phyloP scores from a whole-genome alignment of 2,329 filamentous ascomycete genomes.

The Pseudocercospora fijiensis region DNA sequence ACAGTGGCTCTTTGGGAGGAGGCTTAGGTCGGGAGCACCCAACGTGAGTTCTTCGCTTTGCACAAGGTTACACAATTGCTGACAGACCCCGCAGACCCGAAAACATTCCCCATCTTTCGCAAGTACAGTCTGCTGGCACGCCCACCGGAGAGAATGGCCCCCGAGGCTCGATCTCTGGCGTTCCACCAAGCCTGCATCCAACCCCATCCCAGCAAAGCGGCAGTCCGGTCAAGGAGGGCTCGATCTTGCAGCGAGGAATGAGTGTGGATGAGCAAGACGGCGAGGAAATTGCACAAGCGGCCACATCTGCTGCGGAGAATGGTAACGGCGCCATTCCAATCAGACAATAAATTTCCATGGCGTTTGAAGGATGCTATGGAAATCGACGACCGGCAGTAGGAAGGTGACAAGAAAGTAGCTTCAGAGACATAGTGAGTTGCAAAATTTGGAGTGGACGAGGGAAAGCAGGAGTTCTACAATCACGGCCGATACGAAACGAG shows the following conservation, averaged over 20 bases:
- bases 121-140: slow-evolving; percentile 27
- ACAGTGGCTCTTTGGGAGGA: slow-evolving; percentile 74
- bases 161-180: slow-evolving; percentile 28
- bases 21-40: slow-evolving; percentile 93
- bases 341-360: not conserved
- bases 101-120: slow-evolving; percentile 41
- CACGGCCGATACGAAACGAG: not conserved
- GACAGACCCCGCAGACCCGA: slow-evolving; percentile 34
- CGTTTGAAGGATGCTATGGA: not conserved
- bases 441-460: not conserved
- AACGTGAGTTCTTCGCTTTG: slow-evolving; percentile 52
- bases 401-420: not conserved
- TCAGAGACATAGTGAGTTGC: not conserved
- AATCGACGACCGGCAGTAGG: not conserved
- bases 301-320: slow-evolving; percentile 1
- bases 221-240: slow-evolving; percentile 87
- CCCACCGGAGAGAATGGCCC: slow-evolving; percentile 22
- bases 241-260: slow-evolving; percentile 79
- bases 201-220: slow-evolving; percentile 54
- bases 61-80: not conserved
- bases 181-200: slow-evolving; percentile 38
- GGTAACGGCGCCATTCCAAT: slow-evolving; percentile 1
- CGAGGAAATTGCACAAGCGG: slow-evolving; percentile 25
- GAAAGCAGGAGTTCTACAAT: not conserved
- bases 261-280: slow-evolving; percentile 61